These are phyloP conservation scores for Trichaptum fuscoviolaceum DNA, from an alignment of 768 basidiomycete species.

Conservation along the genomic window DNA sequence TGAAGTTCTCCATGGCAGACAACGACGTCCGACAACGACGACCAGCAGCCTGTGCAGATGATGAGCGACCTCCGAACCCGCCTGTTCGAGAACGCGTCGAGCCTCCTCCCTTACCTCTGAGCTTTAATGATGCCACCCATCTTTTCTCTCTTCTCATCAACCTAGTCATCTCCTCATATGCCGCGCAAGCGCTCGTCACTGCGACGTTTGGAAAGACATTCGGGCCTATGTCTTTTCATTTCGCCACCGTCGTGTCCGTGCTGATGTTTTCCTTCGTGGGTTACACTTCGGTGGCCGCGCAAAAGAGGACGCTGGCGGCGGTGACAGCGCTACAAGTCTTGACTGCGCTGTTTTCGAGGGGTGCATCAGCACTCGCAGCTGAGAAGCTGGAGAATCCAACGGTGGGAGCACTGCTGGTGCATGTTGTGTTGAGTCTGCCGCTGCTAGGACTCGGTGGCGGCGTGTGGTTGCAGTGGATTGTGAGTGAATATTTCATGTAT, in stretches of 20 bases:
- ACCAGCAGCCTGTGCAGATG: neutral
- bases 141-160: neutral
- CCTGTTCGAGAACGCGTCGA: neutral
- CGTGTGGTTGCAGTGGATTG: conserved; percentile 1
- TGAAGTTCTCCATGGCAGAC: neutral
- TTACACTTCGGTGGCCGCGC: neutral
- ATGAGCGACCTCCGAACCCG: neutral
- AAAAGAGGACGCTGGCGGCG: neutral
- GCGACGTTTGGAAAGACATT: neutral
- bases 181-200: neutral
- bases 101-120: neutral
- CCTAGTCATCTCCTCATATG: neutral
- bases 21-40: neutral
- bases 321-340: neutral
- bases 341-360: neutral
- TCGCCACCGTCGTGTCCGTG: neutral
- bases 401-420: neutral
- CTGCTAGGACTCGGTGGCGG: neutral
- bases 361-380: conserved; percentile 4
- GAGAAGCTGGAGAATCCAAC: conserved; percentile 12
- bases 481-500: neutral
- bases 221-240: neutral
- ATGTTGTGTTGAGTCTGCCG: neutral
- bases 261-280: neutral
- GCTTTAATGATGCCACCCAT: neutral